These are phyloP conservation scores for Penicillium hesseltinei DNA, from an alignment of 2,329 filamentous ascomycete genomes.

Conservation along the genomic window DNA sequence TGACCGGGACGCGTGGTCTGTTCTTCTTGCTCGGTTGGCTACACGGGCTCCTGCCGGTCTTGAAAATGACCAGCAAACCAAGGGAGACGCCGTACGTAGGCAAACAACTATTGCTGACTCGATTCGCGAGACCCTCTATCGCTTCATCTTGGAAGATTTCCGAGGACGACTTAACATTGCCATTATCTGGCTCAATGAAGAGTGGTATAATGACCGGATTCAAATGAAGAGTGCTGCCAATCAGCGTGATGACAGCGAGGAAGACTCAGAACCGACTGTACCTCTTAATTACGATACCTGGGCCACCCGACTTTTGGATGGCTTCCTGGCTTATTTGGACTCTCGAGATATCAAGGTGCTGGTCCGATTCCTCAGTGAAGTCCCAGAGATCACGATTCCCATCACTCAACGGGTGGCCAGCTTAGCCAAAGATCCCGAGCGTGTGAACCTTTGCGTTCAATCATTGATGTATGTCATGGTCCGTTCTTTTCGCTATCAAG, in stretches of 20 bases:
- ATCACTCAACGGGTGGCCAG: constrained; percentile 71
- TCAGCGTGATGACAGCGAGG: constrained; percentile 45
- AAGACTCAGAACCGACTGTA: constrained; percentile 43
- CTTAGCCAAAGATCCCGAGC: constrained; percentile 62
- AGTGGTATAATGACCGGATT: constrained; percentile 91
- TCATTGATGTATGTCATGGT: constrained; percentile 52
- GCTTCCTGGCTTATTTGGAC: constrained; percentile 87
- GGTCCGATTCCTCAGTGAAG: constrained; percentile 86
- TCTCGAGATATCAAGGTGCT: constrained; percentile 78
- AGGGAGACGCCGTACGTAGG: constrained; percentile 26
- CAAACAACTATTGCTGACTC: constrained; percentile 53
- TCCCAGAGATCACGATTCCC: constrained; percentile 71
- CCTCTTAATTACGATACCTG: constrained; percentile 71
- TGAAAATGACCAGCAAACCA: constrained; percentile 46
- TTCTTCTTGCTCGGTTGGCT: constrained; percentile 78
- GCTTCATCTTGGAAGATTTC: constrained; percentile 89
- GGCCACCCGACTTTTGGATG: constrained; percentile 78
- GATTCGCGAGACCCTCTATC: constrained; percentile 77
- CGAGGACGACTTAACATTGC: constrained; percentile 83
- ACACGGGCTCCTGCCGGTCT: constrained; percentile 74
- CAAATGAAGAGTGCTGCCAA: constrained; percentile 46
- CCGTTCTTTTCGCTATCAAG: neutral
- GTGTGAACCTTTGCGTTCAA: constrained; percentile 58
- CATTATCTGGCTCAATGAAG: constrained; percentile 91
- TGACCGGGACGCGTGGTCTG: constrained; percentile 87